Base-by-base conservation (phyloP, 768 basidiomycete species). In the Collybia sp. region DNA sequence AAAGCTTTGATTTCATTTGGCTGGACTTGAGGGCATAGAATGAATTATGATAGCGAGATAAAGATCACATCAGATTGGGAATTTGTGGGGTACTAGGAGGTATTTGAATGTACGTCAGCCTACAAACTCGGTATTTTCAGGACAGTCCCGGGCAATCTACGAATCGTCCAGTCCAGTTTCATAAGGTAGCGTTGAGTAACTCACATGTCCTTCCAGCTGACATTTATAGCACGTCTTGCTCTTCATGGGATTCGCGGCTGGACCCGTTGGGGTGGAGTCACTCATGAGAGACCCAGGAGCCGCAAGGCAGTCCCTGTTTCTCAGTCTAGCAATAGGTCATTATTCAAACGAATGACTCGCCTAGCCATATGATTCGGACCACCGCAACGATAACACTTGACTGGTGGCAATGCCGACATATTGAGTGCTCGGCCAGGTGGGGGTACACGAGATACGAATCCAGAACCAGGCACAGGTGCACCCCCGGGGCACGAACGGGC, bases 301-400 rank as follows among this genome's bases (percentile, higher is more conserved):
- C 46, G 90, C 90, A 50, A 91, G 82, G 57, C 90, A 93, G 54
- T 91, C 88, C 73, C 89, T 88, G 46, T 37, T 42, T 46, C 31
- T 30, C 1, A 15, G 15, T 39, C 52, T 42, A 46, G 30, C 35
- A 45, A 45, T 6, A 42, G 30, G 20, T 30, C 19, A 43, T 18
- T 39, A 32, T 43, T 52, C 19, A 48, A 53, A 42, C 37, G 51
- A 51, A 41, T 12, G 32, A 12, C 38, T 41, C 61, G 87, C 87
- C 77, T 82, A 11, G 88, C 89, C 76, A 89, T 80, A 61, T 91
- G 88, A 69, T 93, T 94, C 12, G 86, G 82, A 20, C 88, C 88
- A 39, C 90, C 89, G 59, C 93, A 95, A 42, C 87, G 82, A 64
- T 88, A 93, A 59, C 92, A 95, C 65, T 88, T 90, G 42, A 93